Evolutionary conservation across 1,284 basidiomycete genomes (phyloP).

Genomic region (Chalciporus sp.): DNA sequence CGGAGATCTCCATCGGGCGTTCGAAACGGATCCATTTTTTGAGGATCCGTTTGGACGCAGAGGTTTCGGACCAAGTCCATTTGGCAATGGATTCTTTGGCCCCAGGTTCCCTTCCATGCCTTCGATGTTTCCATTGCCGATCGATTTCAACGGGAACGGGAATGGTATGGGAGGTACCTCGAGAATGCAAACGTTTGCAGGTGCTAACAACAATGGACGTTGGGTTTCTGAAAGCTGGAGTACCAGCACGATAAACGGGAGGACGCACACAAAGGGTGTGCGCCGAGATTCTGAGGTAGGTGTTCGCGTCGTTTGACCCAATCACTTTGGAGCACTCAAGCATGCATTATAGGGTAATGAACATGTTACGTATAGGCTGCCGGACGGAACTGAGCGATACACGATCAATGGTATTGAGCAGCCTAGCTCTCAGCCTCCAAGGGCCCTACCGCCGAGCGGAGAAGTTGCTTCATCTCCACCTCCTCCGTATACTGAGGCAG

Average conservation of each 20-base stretch:
- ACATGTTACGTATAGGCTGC: conserved; percentile 62
- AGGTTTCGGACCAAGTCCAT: conserved; percentile 25
- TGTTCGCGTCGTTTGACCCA: conserved; percentile 14
- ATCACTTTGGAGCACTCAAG: conserved; percentile 2
- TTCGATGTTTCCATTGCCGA: conserved; percentile 11
- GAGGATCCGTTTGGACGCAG: conserved; percentile 12
- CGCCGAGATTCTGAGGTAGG: conserved; percentile 58
- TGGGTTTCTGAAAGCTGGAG: conserved; percentile 59
- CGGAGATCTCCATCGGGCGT: conserved; percentile 43
- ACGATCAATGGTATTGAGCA: conserved; percentile 75
- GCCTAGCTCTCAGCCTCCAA: conserved; percentile 18
- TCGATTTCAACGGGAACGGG: conserved; percentile 16
- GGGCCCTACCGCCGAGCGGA: conserved; percentile 12
- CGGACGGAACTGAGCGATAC: conserved; percentile 64
- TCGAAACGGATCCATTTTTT: conserved; percentile 30
- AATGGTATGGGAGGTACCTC: conserved; percentile 16
- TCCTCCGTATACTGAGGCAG: conserved; percentile 25
- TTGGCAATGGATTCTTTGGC: conserved; percentile 25
- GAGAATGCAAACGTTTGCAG: conserved; percentile 13
- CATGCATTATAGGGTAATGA: conserved; percentile 62
- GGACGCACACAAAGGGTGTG: conserved; percentile 60
- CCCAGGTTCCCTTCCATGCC: conserved; percentile 6
- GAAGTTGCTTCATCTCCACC: conserved; percentile 13
- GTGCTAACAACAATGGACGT: conserved; percentile 18
- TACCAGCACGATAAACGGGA: conserved; percentile 62